Evolutionary conservation across 345 rosid genomes (phyloP), one percentile per base, ranked within the genome.

Genomic region (Luvunga scandens): DNA sequence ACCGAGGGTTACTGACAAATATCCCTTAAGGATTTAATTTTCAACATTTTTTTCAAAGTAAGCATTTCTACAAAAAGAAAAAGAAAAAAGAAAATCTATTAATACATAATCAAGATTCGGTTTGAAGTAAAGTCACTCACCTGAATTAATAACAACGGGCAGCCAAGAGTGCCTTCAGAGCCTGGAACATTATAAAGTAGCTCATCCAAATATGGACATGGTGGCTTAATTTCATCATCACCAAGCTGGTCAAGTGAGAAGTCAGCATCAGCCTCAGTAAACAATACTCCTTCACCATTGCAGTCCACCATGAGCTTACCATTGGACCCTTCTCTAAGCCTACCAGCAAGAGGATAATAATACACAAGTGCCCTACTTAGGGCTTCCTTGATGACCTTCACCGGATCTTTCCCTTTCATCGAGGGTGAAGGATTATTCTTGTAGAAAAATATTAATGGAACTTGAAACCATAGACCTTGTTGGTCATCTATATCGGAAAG

Each of bases 251-350:
- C 77, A 36, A 45, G 56, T 60, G 55, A 36, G 34, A 42, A 60
- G 36, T 74, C 22, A 6, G 68, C 77, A 74, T 74, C 56, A 60
- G 77, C 77, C 59, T 74, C 77, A 21, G 25, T 39, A 22, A 74
- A 61, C 18, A 45, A 36, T 24, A 73, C 34, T 39, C 77, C 77
- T 73, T 73, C 55, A 0, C 68, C 77, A 38, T 31, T 74, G 69
- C 77, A 74, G 28, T 74, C 77, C 53, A 74, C 77, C n/a, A 39
- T 38, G 5, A 74, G 69, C 69, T 74, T 74, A 24, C 69, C 34
- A 25, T 74, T 16, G 13, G 10, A 7, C 2, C 69, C 77, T 74
- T 74, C 77, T 42, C 21, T 61, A 7, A 74, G 69, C 59, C 77
- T 61, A 24, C 77, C 77, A 16, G 69, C 69, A 1, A 74, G 21